Conservation (phyloP, 2,329 filamentous ascomycete genomes). For the Penicillium glabrum region DNA sequence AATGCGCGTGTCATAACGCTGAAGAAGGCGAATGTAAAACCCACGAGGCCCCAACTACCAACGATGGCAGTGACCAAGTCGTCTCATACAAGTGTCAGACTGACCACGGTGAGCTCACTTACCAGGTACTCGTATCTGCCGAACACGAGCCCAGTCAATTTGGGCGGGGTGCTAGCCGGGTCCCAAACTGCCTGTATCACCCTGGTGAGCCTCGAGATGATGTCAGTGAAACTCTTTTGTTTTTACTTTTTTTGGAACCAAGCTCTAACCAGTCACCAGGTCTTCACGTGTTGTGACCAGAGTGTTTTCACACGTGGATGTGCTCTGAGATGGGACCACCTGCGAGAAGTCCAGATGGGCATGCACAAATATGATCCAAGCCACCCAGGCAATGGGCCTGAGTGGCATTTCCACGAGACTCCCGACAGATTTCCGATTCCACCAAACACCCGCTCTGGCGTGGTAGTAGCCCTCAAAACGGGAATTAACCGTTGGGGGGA, state of each 20-base stretch:
- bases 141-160: too few relatives aligned
- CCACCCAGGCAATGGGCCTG: background rate
- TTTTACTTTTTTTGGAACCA: background rate
- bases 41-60: too few relatives aligned
- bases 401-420: background rate
- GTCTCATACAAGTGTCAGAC: too few relatives aligned
- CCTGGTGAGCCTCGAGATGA: background rate
- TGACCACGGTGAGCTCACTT: too few relatives aligned
- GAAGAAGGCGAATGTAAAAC: too few relatives aligned
- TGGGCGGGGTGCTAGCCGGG: background rate
- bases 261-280: background rate
- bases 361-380: too few relatives aligned
- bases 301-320: background rate
- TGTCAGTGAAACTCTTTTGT: background rate
- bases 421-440: background rate
- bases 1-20: too few relatives aligned
- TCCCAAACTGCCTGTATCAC: background rate
- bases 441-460: conserved; percentile 17
- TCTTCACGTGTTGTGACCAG: background rate
- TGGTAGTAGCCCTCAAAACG: conserved; percentile 60
- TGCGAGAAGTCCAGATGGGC: too few relatives aligned
- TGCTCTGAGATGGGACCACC: background rate
- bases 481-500: conserved; percentile 46
- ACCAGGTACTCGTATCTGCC: too few relatives aligned
- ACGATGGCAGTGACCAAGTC: too few relatives aligned